phyloP scores from a whole-genome alignment of 2,329 filamentous ascomycete genomes.

The Fusarium austroafricanum region DNA sequence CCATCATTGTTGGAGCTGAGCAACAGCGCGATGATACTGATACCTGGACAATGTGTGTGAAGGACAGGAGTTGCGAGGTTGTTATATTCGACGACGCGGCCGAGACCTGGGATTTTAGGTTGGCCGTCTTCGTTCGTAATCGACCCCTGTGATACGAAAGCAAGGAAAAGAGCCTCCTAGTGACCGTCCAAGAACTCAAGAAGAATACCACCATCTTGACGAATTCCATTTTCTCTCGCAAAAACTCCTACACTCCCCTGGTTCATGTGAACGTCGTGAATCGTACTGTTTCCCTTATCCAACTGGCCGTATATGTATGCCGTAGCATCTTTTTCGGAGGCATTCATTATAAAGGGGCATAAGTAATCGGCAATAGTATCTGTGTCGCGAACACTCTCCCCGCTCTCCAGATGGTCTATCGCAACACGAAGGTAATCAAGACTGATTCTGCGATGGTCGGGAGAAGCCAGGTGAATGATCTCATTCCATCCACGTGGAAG shows the following conservation, averaged over 20 bases:
- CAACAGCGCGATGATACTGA: background rate
- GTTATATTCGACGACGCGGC: background rate
- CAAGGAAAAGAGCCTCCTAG: background rate
- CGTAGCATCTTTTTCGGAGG: background rate
- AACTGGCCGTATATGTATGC: conserved; percentile 3
- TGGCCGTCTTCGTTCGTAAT: background rate
- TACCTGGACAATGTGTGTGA: background rate
- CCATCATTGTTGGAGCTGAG: background rate
- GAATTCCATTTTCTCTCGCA: background rate
- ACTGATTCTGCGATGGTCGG: background rate
- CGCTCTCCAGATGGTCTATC: background rate
- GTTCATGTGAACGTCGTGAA: conserved; percentile 1
- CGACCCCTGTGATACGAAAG: background rate
- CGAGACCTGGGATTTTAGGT: background rate
- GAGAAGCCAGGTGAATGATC: background rate
- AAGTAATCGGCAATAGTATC: background rate
- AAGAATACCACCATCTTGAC: background rate
- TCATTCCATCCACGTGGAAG: background rate
- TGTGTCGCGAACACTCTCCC: background rate
- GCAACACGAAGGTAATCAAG: background rate
- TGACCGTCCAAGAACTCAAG: background rate
- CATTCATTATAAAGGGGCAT: background rate
- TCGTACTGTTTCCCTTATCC: background rate
- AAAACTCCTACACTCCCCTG: background rate
- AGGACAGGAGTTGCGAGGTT: background rate